Conservation (phyloP, 306 rosid genomes). For the Inga oerstediana region DNA sequence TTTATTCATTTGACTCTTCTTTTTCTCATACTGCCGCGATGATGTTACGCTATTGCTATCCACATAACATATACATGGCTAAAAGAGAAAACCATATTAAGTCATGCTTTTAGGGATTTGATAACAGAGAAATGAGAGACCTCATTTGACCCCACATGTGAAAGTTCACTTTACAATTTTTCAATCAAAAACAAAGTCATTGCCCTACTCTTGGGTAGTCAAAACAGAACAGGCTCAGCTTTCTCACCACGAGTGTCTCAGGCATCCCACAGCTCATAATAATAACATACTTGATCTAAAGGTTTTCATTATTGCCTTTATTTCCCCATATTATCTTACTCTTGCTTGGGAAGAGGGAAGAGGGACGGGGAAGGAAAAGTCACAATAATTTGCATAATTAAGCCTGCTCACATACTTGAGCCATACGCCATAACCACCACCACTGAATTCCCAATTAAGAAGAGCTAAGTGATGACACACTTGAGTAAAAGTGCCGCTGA, state of each 20-base stretch:
- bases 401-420: constrained; percentile 18
- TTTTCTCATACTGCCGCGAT: constrained; percentile 9
- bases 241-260: constrained; percentile 5
- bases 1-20: background rate
- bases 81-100: constrained; percentile 13
- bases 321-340: background rate
- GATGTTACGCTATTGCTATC: background rate
- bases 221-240: constrained; percentile 29
- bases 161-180: background rate
- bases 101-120: constrained; percentile 5
- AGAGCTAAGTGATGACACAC: background rate
- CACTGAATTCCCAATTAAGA: background rate
- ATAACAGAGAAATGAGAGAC: constrained; percentile 2
- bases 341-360: background rate
- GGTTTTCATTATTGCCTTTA: background rate
- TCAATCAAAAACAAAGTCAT: background rate
- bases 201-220: background rate
- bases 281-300: constrained; percentile 28
- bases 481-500: background rate
- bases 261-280: background rate
- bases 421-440: background rate
- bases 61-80: background rate
- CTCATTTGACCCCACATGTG: background rate
- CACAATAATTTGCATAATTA: constrained; percentile 10
- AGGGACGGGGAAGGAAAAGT: background rate